These are phyloP conservation scores for Violaceomyces palustris DNA, from an alignment of 1,284 basidiomycete genomes.

Conservation along the genomic window DNA sequence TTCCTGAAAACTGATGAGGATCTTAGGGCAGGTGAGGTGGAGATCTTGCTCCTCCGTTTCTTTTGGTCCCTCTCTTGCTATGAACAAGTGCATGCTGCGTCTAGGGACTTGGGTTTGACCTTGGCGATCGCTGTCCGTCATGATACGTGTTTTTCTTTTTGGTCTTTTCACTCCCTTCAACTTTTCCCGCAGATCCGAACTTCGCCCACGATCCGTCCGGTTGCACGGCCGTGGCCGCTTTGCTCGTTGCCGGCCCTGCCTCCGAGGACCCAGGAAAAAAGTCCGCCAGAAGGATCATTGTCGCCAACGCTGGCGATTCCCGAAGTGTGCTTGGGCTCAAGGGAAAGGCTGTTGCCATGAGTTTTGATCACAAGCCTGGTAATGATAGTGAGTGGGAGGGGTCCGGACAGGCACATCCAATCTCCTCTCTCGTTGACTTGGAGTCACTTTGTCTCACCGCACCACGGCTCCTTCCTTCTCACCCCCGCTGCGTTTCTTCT, in stretches of 20 bases:
- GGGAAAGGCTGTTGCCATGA: conserved; percentile 80
- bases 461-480: not conserved
- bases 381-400: conserved; percentile 68
- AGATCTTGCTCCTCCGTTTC: too few relatives aligned
- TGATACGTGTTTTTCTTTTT: too few relatives aligned
- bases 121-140: too few relatives aligned
- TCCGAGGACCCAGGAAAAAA: conserved; percentile 7
- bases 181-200: conserved; percentile 66
- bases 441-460: not conserved
- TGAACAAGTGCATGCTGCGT: too few relatives aligned
- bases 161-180: too few relatives aligned
- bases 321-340: conserved; percentile 81
- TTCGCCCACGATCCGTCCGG: conserved; percentile 89
- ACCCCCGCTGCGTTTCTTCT: too few relatives aligned
- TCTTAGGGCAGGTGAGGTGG: conserved; percentile 66
- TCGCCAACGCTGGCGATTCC: conserved; percentile 94
- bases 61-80: too few relatives aligned
- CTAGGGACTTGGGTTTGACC: too few relatives aligned
- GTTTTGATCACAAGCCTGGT: conserved; percentile 92
- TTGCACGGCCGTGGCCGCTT: conserved; percentile 87
- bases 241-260: conserved; percentile 33
- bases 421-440: not conserved
- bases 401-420: too few relatives aligned
- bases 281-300: conserved; percentile 31
- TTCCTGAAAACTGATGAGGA: conserved; percentile 95